Evolutionary conservation across 768 basidiomycete species (phyloP).

Genomic region (Rhodotorula graminis): DNA sequence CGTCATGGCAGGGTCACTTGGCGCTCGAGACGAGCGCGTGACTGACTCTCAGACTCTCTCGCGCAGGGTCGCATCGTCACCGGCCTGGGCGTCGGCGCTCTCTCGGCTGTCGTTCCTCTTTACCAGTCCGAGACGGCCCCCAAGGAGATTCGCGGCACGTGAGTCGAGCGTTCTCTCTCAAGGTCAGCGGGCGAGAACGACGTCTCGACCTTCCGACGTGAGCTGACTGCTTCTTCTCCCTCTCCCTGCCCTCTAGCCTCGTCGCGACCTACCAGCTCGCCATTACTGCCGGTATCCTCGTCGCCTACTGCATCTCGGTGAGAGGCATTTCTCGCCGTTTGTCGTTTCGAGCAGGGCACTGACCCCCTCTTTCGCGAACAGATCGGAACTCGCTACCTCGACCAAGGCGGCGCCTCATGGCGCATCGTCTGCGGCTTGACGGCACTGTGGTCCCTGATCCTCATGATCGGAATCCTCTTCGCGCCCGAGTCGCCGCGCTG

Average conservation of each 20-base stretch:
- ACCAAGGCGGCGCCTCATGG: conserved; percentile 56
- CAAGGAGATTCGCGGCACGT: conserved; percentile 63
- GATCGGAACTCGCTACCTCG: conserved; percentile 60
- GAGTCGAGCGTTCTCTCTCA: conserved; percentile 29
- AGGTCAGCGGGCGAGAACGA: too few relatives aligned
- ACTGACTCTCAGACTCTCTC: too few relatives aligned
- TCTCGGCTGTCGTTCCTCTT: conserved; percentile 66
- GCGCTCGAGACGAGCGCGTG: too few relatives aligned
- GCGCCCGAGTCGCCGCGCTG: conserved; percentile 67
- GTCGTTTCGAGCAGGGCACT: background rate
- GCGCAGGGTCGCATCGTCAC: conserved; percentile 52
- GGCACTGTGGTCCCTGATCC: conserved; percentile 60
- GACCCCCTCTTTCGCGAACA: conserved; percentile 36
- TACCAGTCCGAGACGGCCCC: conserved; percentile 72
- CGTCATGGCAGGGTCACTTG: rapidly evolving
- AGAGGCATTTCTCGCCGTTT: background rate
- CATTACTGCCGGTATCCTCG: conserved; percentile 57
- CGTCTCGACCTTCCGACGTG: too few relatives aligned
- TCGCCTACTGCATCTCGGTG: conserved; percentile 45
- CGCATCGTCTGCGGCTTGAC: conserved; percentile 60
- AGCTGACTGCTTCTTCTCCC: too few relatives aligned
- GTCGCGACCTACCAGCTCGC: conserved; percentile 51
- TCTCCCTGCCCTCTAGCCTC: background rate
- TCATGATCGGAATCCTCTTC: conserved; percentile 62
- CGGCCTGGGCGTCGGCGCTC: conserved; percentile 64